Percentiles rank a stretch among this genome's conserved stretches.
These are phyloP conservation scores for Thermothelomyces thermophilus DNA, from an alignment of 2,329 filamentous ascomycete species.

Conservation along the genomic window DNA sequence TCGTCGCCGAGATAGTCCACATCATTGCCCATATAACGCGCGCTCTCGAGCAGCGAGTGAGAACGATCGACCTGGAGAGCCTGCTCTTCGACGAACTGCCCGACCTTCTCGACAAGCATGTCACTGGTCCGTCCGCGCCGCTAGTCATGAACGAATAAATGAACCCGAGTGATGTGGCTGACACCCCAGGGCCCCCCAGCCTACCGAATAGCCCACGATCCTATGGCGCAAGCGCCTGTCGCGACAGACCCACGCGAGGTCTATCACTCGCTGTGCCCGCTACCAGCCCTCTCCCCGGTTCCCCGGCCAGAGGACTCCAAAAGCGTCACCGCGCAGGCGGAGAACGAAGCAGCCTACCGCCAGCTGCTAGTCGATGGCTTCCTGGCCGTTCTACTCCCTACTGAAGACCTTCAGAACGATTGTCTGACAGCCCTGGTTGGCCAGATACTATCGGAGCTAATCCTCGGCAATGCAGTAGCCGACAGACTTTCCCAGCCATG, in stretches of 20 bases:
- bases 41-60: constrained; percentile 76
- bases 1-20: constrained; percentile 81
- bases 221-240: constrained; percentile 52
- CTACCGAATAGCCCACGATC: constrained; percentile 61
- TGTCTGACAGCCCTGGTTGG: constrained; percentile 77
- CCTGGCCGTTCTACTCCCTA: constrained; percentile 77
- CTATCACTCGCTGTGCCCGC: constrained; percentile 78
- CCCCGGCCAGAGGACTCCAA: constrained; percentile 50
- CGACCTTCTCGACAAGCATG: constrained; percentile 70
- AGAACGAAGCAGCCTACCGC: constrained; percentile 78
- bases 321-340: constrained; percentile 53
- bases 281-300: constrained; percentile 73
- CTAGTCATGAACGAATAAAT: neutral
- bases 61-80: constrained; percentile 74
- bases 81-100: constrained; percentile 84
- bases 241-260: constrained; percentile 57
- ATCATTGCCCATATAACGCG: constrained; percentile 89
- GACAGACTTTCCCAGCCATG: constrained; percentile 80
- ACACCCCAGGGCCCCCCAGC: constrained; percentile 42
- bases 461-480: constrained; percentile 74
- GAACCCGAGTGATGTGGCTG: constrained; percentile 10
- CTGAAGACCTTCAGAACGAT: constrained; percentile 83
- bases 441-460: constrained; percentile 84
- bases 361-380: constrained; percentile 80
- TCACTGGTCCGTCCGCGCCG: constrained; percentile 53